These are phyloP conservation scores for Posidonia oceanica DNA, from an alignment of 116 monocot species.

Conservation along the genomic window DNA sequence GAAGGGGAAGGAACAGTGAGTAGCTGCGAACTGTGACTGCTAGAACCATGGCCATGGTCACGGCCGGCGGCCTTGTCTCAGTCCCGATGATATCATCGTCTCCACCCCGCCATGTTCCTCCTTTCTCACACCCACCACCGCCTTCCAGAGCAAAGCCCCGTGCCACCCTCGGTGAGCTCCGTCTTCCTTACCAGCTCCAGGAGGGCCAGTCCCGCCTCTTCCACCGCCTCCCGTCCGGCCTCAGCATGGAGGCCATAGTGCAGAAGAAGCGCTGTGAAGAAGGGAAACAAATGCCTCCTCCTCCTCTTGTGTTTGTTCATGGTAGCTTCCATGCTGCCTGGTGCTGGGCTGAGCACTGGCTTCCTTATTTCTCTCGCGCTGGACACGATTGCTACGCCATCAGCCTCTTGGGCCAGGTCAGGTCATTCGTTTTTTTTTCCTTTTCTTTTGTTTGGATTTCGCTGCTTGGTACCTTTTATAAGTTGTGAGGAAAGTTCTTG, in stretches of 20 bases:
- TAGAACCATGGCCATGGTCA: too few relatives aligned
- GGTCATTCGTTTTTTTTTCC: neutral
- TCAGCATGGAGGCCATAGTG: slow-evolving; percentile 58
- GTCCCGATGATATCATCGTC: too few relatives aligned
- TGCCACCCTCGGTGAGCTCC: slow-evolving; percentile 2
- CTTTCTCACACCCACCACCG: too few relatives aligned
- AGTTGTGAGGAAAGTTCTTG: too few relatives aligned
- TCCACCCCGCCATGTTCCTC: too few relatives aligned
- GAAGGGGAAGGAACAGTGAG: too few relatives aligned
- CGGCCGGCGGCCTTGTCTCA: neutral
- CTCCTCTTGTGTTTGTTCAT: slow-evolving; percentile 68
- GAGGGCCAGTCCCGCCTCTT: slow-evolving; percentile 63
- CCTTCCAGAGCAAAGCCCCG: too few relatives aligned
- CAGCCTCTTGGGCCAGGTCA: slow-evolving; percentile 69
- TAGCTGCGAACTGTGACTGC: too few relatives aligned
- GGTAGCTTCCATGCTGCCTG: slow-evolving; percentile 95
- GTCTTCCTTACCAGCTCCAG: slow-evolving; percentile 23
- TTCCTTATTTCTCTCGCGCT: slow-evolving; percentile 63
- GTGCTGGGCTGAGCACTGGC: slow-evolving; percentile 94
- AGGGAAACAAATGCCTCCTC: neutral
- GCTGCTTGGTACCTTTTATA: too few relatives aligned
- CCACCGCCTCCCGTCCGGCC: slow-evolving; percentile 66
- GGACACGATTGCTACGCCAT: slow-evolving; percentile 65
- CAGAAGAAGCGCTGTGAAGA: slow-evolving; percentile 26
- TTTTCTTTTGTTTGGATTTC: neutral